Percentiles rank a stretch among this genome's conserved stretches.
Conservation (phyloP, 805 yeast genomes). For the Yarrowia sp. region DNA sequence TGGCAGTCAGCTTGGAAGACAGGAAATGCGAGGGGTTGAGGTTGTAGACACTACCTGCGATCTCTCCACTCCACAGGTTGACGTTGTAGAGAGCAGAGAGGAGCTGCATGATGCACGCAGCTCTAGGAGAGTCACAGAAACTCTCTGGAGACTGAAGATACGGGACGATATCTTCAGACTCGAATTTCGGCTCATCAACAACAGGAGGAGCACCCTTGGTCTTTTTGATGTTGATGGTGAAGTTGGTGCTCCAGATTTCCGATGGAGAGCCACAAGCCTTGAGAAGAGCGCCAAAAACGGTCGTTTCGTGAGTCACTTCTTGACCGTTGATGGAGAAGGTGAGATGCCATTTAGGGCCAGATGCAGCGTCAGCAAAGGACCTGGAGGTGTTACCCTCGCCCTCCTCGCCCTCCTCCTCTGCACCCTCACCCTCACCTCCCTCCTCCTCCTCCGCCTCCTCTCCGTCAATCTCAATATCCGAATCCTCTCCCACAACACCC, state of each 20-base stretch:
- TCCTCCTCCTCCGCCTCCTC: neutral
- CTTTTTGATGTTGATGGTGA: conserved; percentile 50
- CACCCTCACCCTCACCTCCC: neutral
- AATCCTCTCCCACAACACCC: conserved; percentile 29
- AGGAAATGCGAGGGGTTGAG: conserved; percentile 45
- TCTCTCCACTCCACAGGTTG: conserved; percentile 33
- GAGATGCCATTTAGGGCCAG: conserved; percentile 42
- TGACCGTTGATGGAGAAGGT: conserved; percentile 61
- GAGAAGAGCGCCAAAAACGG: conserved; percentile 69
- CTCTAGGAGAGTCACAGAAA: conserved; percentile 32
- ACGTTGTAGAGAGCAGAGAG: conserved; percentile 35
- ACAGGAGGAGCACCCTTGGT: conserved; percentile 29
- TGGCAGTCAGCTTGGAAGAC: conserved; percentile 81
- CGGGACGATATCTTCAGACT: conserved; percentile 33
- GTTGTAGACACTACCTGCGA: conserved; percentile 28
- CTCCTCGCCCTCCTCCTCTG: conserved; percentile 5
- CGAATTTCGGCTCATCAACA: conserved; percentile 28
- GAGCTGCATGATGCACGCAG: conserved; percentile 32
- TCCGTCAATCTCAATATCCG: conserved; percentile 27
- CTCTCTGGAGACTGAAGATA: conserved; percentile 32
- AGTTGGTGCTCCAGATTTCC: conserved; percentile 56
- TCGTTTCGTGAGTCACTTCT: conserved; percentile 59
- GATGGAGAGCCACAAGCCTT: conserved; percentile 28
- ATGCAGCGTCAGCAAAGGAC: conserved; percentile 6
- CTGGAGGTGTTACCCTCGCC: conserved; percentile 15